Evolutionary conservation across 805 yeast genomes (phyloP).

Genomic region (Candida gorgasii): DNA sequence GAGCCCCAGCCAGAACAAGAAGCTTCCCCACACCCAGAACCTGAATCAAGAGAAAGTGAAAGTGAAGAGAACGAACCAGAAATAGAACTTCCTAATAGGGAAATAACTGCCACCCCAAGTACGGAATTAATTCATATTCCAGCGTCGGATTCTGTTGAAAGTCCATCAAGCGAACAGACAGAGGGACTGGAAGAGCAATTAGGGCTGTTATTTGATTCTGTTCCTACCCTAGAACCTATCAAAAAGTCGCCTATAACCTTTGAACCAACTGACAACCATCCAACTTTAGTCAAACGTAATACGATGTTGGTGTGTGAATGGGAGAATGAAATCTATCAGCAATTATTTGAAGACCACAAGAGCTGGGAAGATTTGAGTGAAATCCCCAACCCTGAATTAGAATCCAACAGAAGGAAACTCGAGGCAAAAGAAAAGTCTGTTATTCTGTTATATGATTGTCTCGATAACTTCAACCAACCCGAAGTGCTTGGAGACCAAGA

Average conservation of each 20-base stretch:
- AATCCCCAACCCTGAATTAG: conserved; percentile 57
- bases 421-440: conserved; percentile 47
- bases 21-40: neutral
- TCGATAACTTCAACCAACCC: conserved; percentile 70
- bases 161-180: conserved; percentile 8
- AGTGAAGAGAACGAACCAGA: neutral
- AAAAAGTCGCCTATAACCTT: neutral
- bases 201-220: conserved; percentile 23
- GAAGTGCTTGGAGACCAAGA: conserved; percentile 88
- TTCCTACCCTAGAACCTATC: conserved; percentile 11
- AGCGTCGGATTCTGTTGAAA: conserved; percentile 6
- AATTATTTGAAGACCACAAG: conserved; percentile 55
- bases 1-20: too few species aligned
- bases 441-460: conserved; percentile 64
- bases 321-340: conserved; percentile 48
- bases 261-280: conserved; percentile 16
- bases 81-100: conserved; percentile 2
- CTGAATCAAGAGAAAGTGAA: conserved; percentile 2
- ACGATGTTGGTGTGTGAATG: conserved; percentile 64
- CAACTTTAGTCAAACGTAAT: conserved; percentile 21
- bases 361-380: conserved; percentile 51
- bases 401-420: conserved; percentile 39
- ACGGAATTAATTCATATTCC: conserved; percentile 6
- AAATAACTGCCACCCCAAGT: conserved; percentile 11
- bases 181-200: conserved; percentile 14